Evolutionary conservation across 495 filamentous ascomycete species (phyloP).

Genomic region (Penicillium simplicissimum): DNA sequence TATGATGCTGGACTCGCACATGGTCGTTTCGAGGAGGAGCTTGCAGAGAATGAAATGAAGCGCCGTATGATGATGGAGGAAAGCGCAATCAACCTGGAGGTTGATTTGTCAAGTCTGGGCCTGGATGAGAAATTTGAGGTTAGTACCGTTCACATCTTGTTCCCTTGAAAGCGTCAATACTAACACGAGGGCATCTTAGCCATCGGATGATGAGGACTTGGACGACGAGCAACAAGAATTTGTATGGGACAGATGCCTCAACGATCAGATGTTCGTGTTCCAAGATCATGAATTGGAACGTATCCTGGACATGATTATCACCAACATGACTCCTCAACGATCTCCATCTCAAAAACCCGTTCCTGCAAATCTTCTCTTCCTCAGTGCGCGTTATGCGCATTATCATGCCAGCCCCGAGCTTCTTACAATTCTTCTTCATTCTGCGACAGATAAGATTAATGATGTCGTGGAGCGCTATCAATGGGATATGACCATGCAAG

Average conservation of each 20-base stretch:
- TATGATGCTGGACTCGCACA: slow-evolving; percentile 92
- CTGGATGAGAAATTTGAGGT: slow-evolving; percentile 96
- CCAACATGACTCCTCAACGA: slow-evolving; percentile 95
- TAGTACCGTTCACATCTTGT: slow-evolving; percentile 28
- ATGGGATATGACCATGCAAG: slow-evolving; percentile 99
- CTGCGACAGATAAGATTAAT: slow-evolving; percentile 95
- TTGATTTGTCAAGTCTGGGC: slow-evolving; percentile 93
- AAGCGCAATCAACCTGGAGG: slow-evolving; percentile 94
- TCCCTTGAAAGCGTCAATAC: neutral
- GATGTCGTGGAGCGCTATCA: slow-evolving; percentile 90
- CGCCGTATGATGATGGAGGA: slow-evolving; percentile 99
- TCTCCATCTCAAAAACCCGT: slow-evolving; percentile 97
- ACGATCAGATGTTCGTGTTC: slow-evolving; percentile 99
- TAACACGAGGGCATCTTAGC: slow-evolving; percentile 44
- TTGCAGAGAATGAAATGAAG: slow-evolving; percentile 95
- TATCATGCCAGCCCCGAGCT: slow-evolving; percentile 92
- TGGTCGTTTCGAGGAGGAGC: slow-evolving; percentile 92
- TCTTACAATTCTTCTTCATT: slow-evolving; percentile 73
- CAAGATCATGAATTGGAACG: slow-evolving; percentile 88
- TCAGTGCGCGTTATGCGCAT: slow-evolving; percentile 93
- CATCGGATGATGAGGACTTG: slow-evolving; percentile 68
- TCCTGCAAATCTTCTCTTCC: slow-evolving; percentile 93
- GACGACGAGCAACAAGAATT: slow-evolving; percentile 94
- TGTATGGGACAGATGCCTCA: slow-evolving; percentile 92
- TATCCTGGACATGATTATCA: slow-evolving; percentile 94